Base-by-base conservation (phyloP, 352 stramenopile species). In the Globisporangium radiosum region DNA sequence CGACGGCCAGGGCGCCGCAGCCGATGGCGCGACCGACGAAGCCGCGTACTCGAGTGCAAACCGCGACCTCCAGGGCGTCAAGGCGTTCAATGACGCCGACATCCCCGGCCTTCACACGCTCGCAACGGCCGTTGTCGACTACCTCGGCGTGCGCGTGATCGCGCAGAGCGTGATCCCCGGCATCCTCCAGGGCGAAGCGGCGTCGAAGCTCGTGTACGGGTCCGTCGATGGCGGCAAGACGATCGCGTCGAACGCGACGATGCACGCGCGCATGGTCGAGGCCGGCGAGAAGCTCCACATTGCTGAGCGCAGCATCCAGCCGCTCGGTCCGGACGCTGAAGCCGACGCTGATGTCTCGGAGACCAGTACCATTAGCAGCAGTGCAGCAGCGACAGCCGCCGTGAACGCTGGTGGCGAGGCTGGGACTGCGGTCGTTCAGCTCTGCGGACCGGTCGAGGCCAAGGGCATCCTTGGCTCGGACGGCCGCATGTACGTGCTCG, bases 401-500 rank as follows among this genome's bases (percentile, higher is more conserved):
- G 51, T 45, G 7, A 57, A 19, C 33, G 68, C 63, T 48, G 62
- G 66, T 39, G 81, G 81, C 7, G 85, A 90, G 48, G 85, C 79
- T 7, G 66, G 59, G n/a, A 81, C 75, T 0, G 65, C 77, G 8
- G 69, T 87, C 19, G 75, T 91, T 25, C 68, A 82, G 56, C 73
- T 98, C 1, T 98, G 89, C 63, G 90, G 85, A 17, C 94, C 96
- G 7, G 81, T 98, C 50, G 95, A 98, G 62, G 94, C 91, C 52
- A 99, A 99, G 76, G 95, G 94, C 37, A 98, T 98, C 66, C 87
- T 99, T 10, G 60, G 95, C n/a, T 97, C 90, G 10, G 96, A 99
- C 65, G 86, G 82, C 15, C 84, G 90, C 55, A 81, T 92, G 64
- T 99, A 99, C 76, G 75, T 98, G 13, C 72, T 99, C 36, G 96